Conservation (phyloP, 1,284 basidiomycete genomes). For the Sanguinoderma infundibulare region DNA sequence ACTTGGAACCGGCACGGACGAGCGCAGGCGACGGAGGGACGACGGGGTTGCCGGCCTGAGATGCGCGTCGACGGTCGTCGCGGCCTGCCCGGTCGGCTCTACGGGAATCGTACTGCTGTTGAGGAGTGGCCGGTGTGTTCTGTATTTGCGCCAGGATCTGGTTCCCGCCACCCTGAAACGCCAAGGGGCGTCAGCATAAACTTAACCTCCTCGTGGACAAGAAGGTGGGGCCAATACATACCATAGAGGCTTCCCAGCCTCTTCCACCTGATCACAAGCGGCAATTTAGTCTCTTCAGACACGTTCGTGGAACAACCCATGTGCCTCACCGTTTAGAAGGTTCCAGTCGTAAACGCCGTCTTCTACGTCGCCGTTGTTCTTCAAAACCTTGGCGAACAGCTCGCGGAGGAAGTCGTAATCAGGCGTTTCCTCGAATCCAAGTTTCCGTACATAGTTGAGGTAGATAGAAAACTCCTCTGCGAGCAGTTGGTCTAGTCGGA, state of each 20-base stretch:
- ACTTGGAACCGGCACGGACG: slow-evolving; percentile 73
- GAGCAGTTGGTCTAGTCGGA: slow-evolving; percentile 7
- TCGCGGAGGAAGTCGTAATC: slow-evolving; percentile 97
- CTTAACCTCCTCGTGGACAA: slow-evolving; percentile 17
- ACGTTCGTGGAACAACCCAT: slow-evolving; percentile 14
- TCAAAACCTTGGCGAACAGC: slow-evolving; percentile 89
- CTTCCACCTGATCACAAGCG: slow-evolving; percentile 66
- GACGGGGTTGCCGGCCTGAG: slow-evolving; percentile 58
- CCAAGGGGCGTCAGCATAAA: slow-evolving; percentile 36
- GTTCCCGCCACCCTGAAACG: slow-evolving; percentile 40
- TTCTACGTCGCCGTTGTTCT: slow-evolving; percentile 86
- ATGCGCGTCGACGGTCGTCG: slow-evolving; percentile 57
- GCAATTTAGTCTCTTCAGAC: slow-evolving; percentile 15
- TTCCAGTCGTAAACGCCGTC: slow-evolving; percentile 94
- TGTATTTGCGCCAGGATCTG: slow-evolving; percentile 67
- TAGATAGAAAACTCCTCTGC: slow-evolving; percentile 89
- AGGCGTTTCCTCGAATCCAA: slow-evolving; percentile 93
- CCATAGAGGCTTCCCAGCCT: slow-evolving; percentile 91
- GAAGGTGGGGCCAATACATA: slow-evolving; percentile 41
- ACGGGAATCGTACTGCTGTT: slow-evolving; percentile 55
- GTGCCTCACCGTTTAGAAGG: slow-evolving; percentile 66
- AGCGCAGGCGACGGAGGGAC: slow-evolving; percentile 77
- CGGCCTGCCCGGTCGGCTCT: slow-evolving; percentile 49
- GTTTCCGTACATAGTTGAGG: slow-evolving; percentile 86
- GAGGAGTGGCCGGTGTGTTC: slow-evolving; percentile 46